phyloP scores from a whole-genome alignment of 2,329 filamentous ascomycete species.

The Clarireedia paspali region DNA sequence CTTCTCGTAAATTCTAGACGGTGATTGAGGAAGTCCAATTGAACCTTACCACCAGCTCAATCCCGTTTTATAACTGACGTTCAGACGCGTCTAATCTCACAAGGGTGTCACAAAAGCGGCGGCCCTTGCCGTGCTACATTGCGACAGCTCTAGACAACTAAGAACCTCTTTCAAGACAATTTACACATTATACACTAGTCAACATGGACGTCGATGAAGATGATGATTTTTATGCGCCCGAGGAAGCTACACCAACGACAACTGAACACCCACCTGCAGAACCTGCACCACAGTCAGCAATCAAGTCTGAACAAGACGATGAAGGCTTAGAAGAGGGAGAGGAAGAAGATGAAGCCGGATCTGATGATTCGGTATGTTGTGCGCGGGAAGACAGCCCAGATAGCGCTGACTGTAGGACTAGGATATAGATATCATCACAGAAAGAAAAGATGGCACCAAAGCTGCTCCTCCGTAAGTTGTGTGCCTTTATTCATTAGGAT shows the following conservation, averaged over 20 bases:
- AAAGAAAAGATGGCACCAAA: conserved; percentile 57
- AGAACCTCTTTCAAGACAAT: no score
- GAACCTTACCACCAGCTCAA: not conserved
- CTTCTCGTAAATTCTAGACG: not conserved
- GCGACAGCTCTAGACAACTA: no score
- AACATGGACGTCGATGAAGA: conserved; percentile 62
- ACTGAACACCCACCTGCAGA: conserved; percentile 16
- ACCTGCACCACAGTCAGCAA: conserved; percentile 21
- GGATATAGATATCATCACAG: conserved; percentile 63
- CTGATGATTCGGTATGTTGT: conserved; percentile 45
- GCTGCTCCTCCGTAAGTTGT: conserved; percentile 48
- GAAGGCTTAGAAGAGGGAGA: conserved; percentile 58
- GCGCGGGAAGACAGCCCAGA: conserved; percentile 3
- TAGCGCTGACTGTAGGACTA: conserved; percentile 26
- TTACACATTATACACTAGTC: conserved; percentile 9
- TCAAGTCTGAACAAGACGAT: conserved; percentile 32
- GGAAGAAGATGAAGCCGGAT: conserved; percentile 53
- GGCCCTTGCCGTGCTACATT: not conserved
- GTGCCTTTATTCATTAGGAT: not conserved
- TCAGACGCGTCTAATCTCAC: not conserved
- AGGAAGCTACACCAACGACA: conserved; percentile 38
- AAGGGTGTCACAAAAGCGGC: not conserved
- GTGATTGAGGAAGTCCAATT: not conserved
- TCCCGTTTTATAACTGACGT: not conserved
- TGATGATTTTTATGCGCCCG: conserved; percentile 58